Percentiles rank a stretch among this genome's conserved stretches.
Evolutionary conservation across 2,329 filamentous ascomycete genomes (phyloP).

Genomic region (Beauveria medogensis): DNA sequence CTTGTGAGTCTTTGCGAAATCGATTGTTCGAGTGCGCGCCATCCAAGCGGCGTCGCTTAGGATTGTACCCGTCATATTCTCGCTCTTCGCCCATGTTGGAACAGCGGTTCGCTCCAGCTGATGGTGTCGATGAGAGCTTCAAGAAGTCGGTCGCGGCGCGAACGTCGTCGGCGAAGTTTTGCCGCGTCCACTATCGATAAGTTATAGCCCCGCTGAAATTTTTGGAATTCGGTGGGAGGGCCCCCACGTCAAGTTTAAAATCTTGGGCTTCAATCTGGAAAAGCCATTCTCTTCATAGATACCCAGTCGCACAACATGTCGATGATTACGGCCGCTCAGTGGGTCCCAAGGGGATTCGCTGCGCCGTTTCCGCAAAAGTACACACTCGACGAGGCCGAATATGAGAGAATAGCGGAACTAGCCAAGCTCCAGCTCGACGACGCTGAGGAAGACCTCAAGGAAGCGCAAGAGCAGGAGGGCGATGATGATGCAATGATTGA

Average conservation of each 20-base stretch:
- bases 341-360: conserved; percentile 70
- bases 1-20: conserved; percentile 25
- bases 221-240: conserved; percentile 5
- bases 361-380: conserved; percentile 70
- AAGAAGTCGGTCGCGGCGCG: background rate
- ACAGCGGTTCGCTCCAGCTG: background rate
- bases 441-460: conserved; percentile 75
- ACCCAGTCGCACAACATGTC: conserved; percentile 40
- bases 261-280: background rate
- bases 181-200: conserved; percentile 12
- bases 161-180: conserved; percentile 10
- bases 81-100: conserved; percentile 25
- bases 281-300: conserved; percentile 13
- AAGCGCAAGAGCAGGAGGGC: conserved; percentile 47
- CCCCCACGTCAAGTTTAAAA: conserved; percentile 9
- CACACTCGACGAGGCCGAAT: conserved; percentile 67
- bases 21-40: conserved; percentile 20
- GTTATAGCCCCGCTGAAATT: conserved; percentile 12
- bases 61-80: conserved; percentile 31
- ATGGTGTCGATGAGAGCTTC: background rate
- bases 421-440: conserved; percentile 81
- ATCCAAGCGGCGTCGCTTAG: conserved; percentile 31
- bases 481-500: conserved; percentile 29
- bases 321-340: conserved; percentile 70
- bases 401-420: conserved; percentile 64